Evolutionary conservation across 2,329 filamentous ascomycete genomes (phyloP).

Genomic region (Penicillium sp.): DNA sequence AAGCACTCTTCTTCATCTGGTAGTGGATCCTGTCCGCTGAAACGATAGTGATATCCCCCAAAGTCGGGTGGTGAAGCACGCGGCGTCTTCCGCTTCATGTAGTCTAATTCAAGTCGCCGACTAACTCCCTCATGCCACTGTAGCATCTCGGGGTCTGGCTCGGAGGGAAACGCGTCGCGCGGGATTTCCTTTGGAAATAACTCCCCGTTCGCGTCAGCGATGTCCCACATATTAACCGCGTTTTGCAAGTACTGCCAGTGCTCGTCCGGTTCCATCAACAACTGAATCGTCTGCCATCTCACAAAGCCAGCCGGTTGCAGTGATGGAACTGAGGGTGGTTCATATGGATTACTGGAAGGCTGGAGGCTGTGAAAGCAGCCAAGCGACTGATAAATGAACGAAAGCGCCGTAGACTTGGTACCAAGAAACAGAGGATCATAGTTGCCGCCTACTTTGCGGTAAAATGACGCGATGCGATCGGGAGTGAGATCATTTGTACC

Average conservation of each 20-base stretch:
- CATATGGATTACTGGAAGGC: constrained; percentile 68
- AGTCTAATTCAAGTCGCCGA: constrained; percentile 67
- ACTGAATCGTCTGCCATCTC: constrained; percentile 89
- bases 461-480: constrained; percentile 73
- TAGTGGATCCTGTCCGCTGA: constrained; percentile 33
- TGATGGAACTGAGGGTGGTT: constrained; percentile 75
- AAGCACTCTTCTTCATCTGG: constrained; percentile 26
- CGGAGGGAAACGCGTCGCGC: constrained; percentile 69
- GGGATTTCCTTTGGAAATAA: constrained; percentile 63
- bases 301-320: constrained; percentile 83
- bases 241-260: constrained; percentile 82
- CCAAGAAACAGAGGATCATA: constrained; percentile 79
- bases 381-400: constrained; percentile 88
- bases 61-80: constrained; percentile 35
- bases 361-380: constrained; percentile 89
- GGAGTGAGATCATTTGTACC: constrained; percentile 54
- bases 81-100: constrained; percentile 40
- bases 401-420: constrained; percentile 72
- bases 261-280: constrained; percentile 82
- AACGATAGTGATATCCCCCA: constrained; percentile 28
- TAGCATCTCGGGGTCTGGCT: constrained; percentile 77
- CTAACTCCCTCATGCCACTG: constrained; percentile 82
- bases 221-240: constrained; percentile 73
- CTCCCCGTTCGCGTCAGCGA: constrained; percentile 68
- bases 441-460: constrained; percentile 71